Base-by-base conservation (phyloP, 2,329 filamentous ascomycete genomes). In the Phyllosticta citriasiana region DNA sequence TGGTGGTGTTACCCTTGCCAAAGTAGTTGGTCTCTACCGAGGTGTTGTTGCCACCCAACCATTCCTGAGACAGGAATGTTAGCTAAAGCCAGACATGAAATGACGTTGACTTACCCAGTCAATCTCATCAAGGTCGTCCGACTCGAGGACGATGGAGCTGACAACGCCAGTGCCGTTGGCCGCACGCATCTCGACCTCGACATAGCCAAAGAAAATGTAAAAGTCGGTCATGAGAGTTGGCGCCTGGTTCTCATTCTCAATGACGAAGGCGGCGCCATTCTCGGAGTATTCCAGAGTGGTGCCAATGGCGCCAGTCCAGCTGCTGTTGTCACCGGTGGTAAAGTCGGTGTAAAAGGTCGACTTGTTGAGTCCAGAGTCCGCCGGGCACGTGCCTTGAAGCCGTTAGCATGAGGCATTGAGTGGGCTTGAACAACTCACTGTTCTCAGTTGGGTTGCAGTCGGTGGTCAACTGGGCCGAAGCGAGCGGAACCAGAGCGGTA, bases 401-500 rank as follows among this genome's bases (percentile, higher is more conserved):
- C 12, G 51, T 62, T 35, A 62, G 60, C 52, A 26, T 27, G 50
- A 22, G 40, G 6, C 16, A 7, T 16, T 47, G 14, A 4, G 16
- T 16, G 40, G 4, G 19, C 40, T 7, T 5, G 16, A n/a, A 1
- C 14, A 27, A 56, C 89, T 92, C 62, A 76, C 71, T 40, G 80
- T 82, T 64, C 65, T 89, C 80, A 66, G 85, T 78, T 3, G 91
- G 91, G 70, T 93, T 85, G 78, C 90, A 96, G 53, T 79, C 72
- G 4, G 88, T 89, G 56, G 73, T 84, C 51, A 89, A 89, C 72
- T 95, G 91, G 55, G 86, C 89, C 24, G 60, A 57, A 52, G 53
- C 60, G 35, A 62, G 19, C 10, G 60, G 60, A 22, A 53, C 27
- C 12, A 54, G 22, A 14, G 55, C 54, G 19, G 55, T 47, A 30